These are phyloP conservation scores for Cyathus striatus DNA, from an alignment of 768 basidiomycete genomes.

Conservation along the genomic window DNA sequence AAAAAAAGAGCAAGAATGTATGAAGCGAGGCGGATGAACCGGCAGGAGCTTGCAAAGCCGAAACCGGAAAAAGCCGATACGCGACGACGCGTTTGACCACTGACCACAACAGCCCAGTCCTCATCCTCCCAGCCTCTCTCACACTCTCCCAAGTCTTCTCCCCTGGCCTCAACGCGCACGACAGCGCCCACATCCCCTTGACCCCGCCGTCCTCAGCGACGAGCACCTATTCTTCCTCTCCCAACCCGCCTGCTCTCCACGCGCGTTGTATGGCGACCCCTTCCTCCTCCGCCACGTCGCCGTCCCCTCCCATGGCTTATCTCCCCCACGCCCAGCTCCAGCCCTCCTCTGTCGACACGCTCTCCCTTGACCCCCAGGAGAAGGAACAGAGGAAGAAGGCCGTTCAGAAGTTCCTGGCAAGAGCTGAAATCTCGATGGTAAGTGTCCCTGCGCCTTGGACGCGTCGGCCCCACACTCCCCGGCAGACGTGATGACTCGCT, in stretches of 20 bases:
- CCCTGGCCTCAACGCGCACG: too few species aligned
- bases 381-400: slow-evolving; percentile 61
- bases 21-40: slow-evolving; percentile 9
- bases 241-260: slow-evolving; percentile 16
- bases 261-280: slow-evolving; percentile 66
- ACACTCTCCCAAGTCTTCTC: slow-evolving; percentile 5
- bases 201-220: slow-evolving; percentile 19
- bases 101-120: slow-evolving; percentile 20
- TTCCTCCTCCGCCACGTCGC: slow-evolving; percentile 77
- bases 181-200: slow-evolving; percentile 1
- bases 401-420: slow-evolving; percentile 70
- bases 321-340: slow-evolving; percentile 41
- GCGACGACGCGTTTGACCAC: slow-evolving; percentile 47
- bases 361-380: slow-evolving; percentile 36
- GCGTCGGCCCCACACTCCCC: slow-evolving; percentile 32
- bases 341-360: slow-evolving; percentile 22
- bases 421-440: slow-evolving; percentile 79
- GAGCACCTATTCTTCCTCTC: slow-evolving; percentile 25
- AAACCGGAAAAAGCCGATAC: slow-evolving; percentile 46
- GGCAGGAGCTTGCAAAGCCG: slow-evolving; percentile 30
- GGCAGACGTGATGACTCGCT: slow-evolving; percentile 16
- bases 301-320: slow-evolving; percentile 70
- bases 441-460: slow-evolving; percentile 39
- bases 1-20: too few species aligned
- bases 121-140: slow-evolving; percentile 20